These are phyloP conservation scores for Pestalotiopsis sp. DNA, from an alignment of 2,329 filamentous ascomycete genomes.

Conservation along the genomic window DNA sequence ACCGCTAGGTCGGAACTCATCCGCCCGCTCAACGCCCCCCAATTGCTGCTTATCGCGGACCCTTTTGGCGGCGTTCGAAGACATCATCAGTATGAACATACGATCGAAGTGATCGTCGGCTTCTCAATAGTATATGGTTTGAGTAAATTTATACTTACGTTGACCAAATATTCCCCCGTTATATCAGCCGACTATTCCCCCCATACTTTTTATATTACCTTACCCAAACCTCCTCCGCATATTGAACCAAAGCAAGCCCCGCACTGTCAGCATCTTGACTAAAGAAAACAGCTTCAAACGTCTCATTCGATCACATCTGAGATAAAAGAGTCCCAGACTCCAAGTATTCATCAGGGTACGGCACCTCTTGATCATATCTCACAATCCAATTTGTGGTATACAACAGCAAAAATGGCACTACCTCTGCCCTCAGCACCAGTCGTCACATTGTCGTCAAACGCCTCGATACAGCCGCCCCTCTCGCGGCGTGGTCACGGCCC, in stretches of 20 bases:
- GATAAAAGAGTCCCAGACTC: neutral
- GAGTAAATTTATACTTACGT: neutral
- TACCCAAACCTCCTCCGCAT: neutral
- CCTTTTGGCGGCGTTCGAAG: neutral
- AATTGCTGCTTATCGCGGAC: neutral
- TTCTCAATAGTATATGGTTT: neutral
- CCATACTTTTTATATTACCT: neutral
- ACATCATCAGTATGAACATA: constrained; percentile 3
- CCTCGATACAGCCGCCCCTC: constrained; percentile 12
- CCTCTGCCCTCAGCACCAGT: constrained; percentile 10
- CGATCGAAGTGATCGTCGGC: neutral
- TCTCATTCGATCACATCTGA: neutral
- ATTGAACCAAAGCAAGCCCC: neutral
- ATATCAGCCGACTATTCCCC: neutral
- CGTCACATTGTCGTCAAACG: constrained; percentile 9
- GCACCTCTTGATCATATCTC: neutral
- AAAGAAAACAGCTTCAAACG: neutral
- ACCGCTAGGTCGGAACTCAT: constrained; percentile 9
- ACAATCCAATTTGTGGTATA: neutral
- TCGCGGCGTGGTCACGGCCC: constrained; percentile 20
- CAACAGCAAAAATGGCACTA: neutral
- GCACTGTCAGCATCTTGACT: neutral
- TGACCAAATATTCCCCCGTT: neutral
- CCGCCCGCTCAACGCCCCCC: neutral
- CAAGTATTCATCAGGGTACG: neutral